Conservation (phyloP, 306 rosid species). For the Fagus sylvatica region DNA sequence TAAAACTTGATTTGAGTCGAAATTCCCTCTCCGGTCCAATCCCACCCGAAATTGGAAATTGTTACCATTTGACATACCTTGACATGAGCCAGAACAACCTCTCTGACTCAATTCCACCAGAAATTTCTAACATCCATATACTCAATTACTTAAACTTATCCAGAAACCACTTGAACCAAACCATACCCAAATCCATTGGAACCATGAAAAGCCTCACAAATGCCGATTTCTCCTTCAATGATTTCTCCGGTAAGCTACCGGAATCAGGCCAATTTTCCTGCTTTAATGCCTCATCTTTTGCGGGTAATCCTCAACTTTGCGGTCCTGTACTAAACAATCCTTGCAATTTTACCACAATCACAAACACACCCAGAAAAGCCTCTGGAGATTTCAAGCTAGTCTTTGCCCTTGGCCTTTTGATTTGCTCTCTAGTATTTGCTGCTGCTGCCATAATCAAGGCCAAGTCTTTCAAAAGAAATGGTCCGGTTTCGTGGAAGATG, state of each 20-base stretch:
- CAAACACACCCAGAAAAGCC: constrained; percentile 26
- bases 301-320: constrained; percentile 78
- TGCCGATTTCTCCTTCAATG: constrained; percentile 95
- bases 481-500: constrained; percentile 67
- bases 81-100: constrained; percentile 95
- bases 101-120: constrained; percentile 62
- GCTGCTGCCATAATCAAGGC: constrained; percentile 71
- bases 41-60: constrained; percentile 59
- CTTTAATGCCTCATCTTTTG: constrained; percentile 78
- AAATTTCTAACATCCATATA: constrained; percentile 57
- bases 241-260: constrained; percentile 70
- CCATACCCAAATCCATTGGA: constrained; percentile 63
- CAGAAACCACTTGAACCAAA: constrained; percentile 64
- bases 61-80: constrained; percentile 64
- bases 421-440: constrained; percentile 64
- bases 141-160: constrained; percentile 69
- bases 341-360: constrained; percentile 54
- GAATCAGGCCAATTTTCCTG: constrained; percentile 77
- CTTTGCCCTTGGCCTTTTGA: constrained; percentile 67
- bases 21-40: constrained; percentile 60
- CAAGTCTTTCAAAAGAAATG: constrained; percentile 51
- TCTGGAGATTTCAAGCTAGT: constrained; percentile 59
- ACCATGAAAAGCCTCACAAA: constrained; percentile 78
- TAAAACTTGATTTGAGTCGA: constrained; percentile 69
- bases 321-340: constrained; percentile 71